Base-by-base conservation (phyloP, 2,329 filamentous ascomycete genomes). In the Cladophialophora immunda region DNA sequence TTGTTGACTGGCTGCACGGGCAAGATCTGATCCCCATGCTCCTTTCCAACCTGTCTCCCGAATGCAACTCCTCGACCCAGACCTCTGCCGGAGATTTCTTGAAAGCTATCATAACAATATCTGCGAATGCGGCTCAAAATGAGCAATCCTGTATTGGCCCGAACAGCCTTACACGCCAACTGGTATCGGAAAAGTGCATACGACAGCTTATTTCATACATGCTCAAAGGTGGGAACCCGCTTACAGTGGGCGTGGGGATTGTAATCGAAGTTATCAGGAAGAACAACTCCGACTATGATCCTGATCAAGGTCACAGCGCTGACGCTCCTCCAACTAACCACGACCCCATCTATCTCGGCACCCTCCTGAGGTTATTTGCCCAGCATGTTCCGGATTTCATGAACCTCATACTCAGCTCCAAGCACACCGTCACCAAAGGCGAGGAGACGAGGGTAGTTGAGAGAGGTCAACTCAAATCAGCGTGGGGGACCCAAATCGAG, bases 121-220 rank as follows among this genome's bases (percentile, higher is more conserved):
- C 95, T 1, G 95, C 95, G 68, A 99, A 99, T 76, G 95, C 95
- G 2, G 97, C 94, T 1, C 95, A 97, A 73, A 97, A 97, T 75
- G 95, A 99, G 75, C 94, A 97, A 77, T 95, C 94, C n/a, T 97
- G 96, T 75, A 98, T 99, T 76, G 95, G 95, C 3, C 95, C 95
- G 3, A 99, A 99, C 77, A 95, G 97, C 76, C 86, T 99, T 58
- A 99, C 95, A 4, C 90, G 95, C 47, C 93, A 99, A 79, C 86
- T 99, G 3, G 95, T 99, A 1, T 98, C 95, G 0, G 88, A 91
- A 69, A 81, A 87, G 17, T 98, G 94, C 73, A 89, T 97, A 59
- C 87, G 94, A 75, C 89, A 89, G 67, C 86, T 99, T n/a, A 92
- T 98, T 67, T 83, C 86, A 15, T 92, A 94, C 74, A 99, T 99